These are phyloP conservation scores for Rhynchosporium agropyri DNA, from an alignment of 2,329 filamentous ascomycete species.

Conservation along the genomic window DNA sequence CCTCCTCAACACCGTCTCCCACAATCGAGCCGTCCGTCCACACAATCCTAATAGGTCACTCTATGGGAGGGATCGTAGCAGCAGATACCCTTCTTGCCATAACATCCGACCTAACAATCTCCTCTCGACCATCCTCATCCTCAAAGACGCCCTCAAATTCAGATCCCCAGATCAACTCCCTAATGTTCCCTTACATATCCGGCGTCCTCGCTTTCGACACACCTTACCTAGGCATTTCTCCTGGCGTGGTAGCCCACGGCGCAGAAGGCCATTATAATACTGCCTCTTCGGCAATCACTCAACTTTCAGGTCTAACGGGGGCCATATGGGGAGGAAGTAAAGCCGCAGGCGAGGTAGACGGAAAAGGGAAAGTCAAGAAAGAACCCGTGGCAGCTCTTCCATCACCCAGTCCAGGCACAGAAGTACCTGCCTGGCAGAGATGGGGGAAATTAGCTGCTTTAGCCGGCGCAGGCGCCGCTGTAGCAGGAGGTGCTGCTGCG, in stretches of 20 bases:
- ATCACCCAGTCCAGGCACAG: slow-evolving; percentile 45
- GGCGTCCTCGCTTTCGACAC: slow-evolving; percentile 93
- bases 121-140: slow-evolving; percentile 24
- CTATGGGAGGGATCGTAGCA: slow-evolving; percentile 92
- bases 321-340: slow-evolving; percentile 64
- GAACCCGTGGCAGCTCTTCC: slow-evolving; percentile 46
- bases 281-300: slow-evolving; percentile 68
- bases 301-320: slow-evolving; percentile 66
- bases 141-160: slow-evolving; percentile 8
- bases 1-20: slow-evolving; percentile 75
- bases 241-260: slow-evolving; percentile 80
- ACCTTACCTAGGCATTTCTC: slow-evolving; percentile 81
- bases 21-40: slow-evolving; percentile 85
- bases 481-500: slow-evolving; percentile 79
- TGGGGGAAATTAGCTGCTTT: slow-evolving; percentile 88
- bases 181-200: slow-evolving; percentile 94
- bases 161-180: slow-evolving; percentile 51
- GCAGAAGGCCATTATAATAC: slow-evolving; percentile 86
- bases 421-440: slow-evolving; percentile 62
- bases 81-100: slow-evolving; percentile 83
- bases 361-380: slow-evolving; percentile 39
- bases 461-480: slow-evolving; percentile 80
- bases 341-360: slow-evolving; percentile 41
- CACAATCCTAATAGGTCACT: slow-evolving; percentile 82
- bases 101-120: slow-evolving; percentile 37